phyloP scores from a whole-genome alignment of 805 yeast species.

The Komagataella pseudopastoris region DNA sequence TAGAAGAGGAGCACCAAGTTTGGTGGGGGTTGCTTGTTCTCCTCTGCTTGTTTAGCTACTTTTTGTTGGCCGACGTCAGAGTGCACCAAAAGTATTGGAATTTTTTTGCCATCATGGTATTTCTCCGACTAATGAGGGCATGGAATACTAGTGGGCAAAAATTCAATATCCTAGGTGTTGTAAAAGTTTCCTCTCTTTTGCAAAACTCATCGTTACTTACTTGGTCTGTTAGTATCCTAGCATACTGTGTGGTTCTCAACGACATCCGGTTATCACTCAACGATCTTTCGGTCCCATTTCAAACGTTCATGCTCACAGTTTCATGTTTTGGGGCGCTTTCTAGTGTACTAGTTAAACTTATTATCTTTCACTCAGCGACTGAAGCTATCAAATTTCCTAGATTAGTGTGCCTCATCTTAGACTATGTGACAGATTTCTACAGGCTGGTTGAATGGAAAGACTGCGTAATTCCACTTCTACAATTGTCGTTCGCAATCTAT shows the following conservation, averaged over 20 bases:
- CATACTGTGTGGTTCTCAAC: not conserved
- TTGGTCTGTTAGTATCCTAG: constrained; percentile 5
- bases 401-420: not conserved
- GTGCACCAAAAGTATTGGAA: not conserved
- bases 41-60: constrained; percentile 8
- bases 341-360: not conserved
- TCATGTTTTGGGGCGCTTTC: not conserved
- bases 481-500: not conserved
- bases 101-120: constrained; percentile 11
- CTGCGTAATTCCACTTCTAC: not conserved
- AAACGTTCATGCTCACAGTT: not conserved
- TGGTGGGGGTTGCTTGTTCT: constrained; percentile 76
- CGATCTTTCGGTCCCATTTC: not conserved
- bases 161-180: constrained; percentile 31
- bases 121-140: constrained; percentile 51
- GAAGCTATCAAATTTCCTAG: not conserved
- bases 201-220: constrained; percentile 3
- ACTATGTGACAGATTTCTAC: not conserved
- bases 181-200: constrained; percentile 34
- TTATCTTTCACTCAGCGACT: not conserved
- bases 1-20: constrained; percentile 91
- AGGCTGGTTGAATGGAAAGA: not conserved
- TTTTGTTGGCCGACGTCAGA: constrained; percentile 4
- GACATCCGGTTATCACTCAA: not conserved
- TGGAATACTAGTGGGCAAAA: constrained; percentile 94